These are phyloP conservation scores for Tuber umbilicatum DNA, from an alignment of 495 filamentous ascomycete genomes.

Conservation along the genomic window DNA sequence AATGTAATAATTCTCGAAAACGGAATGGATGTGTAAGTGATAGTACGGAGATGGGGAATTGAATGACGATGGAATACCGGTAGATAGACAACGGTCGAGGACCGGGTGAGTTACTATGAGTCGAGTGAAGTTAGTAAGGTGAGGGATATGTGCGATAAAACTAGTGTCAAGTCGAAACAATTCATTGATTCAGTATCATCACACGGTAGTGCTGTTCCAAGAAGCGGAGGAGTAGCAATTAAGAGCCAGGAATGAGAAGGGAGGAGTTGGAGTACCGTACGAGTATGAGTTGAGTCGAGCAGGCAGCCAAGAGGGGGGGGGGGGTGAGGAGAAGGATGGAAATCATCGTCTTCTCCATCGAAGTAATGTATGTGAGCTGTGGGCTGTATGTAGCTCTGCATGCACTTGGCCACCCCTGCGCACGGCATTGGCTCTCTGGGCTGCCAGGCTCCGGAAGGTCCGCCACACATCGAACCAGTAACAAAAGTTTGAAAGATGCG, in stretches of 20 bases:
- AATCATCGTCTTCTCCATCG: conserved; percentile 27
- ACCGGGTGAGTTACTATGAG: conserved; percentile 14
- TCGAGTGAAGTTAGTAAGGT: conserved; percentile 21
- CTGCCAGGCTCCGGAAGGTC: conserved; percentile 18
- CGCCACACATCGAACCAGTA: conserved; percentile 7
- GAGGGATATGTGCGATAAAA: conserved; percentile 31
- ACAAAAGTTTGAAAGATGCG: background rate
- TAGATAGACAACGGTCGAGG: conserved; percentile 12
- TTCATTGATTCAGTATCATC: conserved; percentile 30
- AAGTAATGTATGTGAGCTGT: conserved; percentile 23
- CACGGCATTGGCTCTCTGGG: conserved; percentile 20
- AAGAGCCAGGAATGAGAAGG: background rate
- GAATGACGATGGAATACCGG: background rate
- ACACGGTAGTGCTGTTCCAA: conserved; percentile 17
- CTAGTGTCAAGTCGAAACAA: conserved; percentile 34
- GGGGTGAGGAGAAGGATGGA: conserved; percentile 10
- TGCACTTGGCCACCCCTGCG: conserved; percentile 29
- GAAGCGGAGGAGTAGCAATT: background rate
- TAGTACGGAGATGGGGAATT: background rate
- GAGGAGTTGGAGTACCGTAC: conserved; percentile 1
- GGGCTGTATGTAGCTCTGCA: conserved; percentile 16
- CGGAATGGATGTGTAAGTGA: background rate
- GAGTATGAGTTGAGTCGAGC: conserved; percentile 1
- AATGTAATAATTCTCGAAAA: background rate
- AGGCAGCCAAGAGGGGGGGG: background rate